phyloP scores from a whole-genome alignment of 352 stramenopile genomes.

The Phytophthora cryptogea region DNA sequence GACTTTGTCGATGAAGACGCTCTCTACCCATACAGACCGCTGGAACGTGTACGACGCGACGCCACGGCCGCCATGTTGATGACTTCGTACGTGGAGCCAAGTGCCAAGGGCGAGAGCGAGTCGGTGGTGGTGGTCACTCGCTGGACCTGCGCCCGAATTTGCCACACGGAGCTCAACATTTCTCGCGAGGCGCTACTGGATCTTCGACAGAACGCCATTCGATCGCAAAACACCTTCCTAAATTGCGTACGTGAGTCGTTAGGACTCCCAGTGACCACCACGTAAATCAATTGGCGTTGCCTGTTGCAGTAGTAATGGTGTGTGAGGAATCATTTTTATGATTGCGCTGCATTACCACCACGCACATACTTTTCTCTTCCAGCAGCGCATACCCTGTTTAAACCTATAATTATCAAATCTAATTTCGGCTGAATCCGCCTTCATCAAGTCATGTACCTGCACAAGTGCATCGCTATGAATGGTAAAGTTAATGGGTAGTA shows the following conservation, averaged over 20 bases:
- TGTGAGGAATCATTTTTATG: slow-evolving; percentile 1
- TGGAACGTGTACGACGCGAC: slow-evolving; percentile 45
- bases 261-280: slow-evolving; percentile 13
- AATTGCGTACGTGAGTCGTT: slow-evolving; percentile 35
- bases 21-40: slow-evolving; percentile 47
- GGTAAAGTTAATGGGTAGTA: slow-evolving; percentile 10
- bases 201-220: slow-evolving; percentile 26
- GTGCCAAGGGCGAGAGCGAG: slow-evolving; percentile 8
- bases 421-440: background rate
- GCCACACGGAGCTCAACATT: slow-evolving; percentile 29
- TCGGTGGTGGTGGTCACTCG: slow-evolving; percentile 29
- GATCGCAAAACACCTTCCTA: slow-evolving; percentile 26
- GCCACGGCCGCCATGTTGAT: slow-evolving; percentile 33
- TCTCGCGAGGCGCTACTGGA: slow-evolving; percentile 19
- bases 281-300: slow-evolving; percentile 1
- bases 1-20: slow-evolving; percentile 56
- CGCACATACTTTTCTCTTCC: no score
- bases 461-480: background rate
- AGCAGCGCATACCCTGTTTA: background rate
- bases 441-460: background rate
- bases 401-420: background rate
- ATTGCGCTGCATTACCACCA: slow-evolving; percentile 2
- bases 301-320: slow-evolving; percentile 2
- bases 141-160: slow-evolving; percentile 32
- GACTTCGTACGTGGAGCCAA: slow-evolving; percentile 27